Conservation (phyloP, 805 yeast genomes). For the Suhomyces sp. region DNA sequence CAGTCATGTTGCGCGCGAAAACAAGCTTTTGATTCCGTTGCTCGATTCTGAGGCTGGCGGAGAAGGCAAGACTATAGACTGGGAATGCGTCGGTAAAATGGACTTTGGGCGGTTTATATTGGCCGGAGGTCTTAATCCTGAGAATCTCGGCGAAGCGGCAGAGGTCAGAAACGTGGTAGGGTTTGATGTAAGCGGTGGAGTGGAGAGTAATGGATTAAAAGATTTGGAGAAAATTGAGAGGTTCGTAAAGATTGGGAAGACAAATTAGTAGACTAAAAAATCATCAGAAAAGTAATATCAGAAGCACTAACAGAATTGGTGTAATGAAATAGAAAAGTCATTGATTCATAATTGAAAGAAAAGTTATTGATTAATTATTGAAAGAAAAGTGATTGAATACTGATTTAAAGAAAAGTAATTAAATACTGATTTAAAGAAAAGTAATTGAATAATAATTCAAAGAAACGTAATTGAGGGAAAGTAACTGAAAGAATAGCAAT, state of each 20-base stretch:
- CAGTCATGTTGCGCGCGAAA: conserved; percentile 10
- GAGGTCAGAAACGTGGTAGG: conserved; percentile 67
- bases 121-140: conserved; percentile 88
- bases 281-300: conserved; percentile 30
- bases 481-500: too few species aligned
- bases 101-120: conserved; percentile 50
- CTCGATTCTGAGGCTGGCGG: conserved; percentile 92
- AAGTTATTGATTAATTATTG: too few species aligned
- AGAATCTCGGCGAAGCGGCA: conserved; percentile 59
- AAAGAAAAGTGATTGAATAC: too few species aligned
- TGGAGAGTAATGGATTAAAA: conserved; percentile 75
- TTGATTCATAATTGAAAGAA: too few species aligned
- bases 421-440: too few species aligned
- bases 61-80: conserved; percentile 76
- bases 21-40: conserved; percentile 54
- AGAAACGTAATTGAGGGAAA: too few species aligned
- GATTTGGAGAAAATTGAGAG: conserved; percentile 58
- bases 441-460: too few species aligned
- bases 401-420: too few species aligned
- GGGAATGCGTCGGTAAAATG: conserved; percentile 47
- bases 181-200: conserved; percentile 94
- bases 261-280: not conserved
- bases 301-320: too few species aligned
- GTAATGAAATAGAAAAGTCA: too few species aligned
- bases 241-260: conserved; percentile 51